These are phyloP conservation scores for Suillus paluster DNA, from an alignment of 768 basidiomycete genomes.

Conservation along the genomic window DNA sequence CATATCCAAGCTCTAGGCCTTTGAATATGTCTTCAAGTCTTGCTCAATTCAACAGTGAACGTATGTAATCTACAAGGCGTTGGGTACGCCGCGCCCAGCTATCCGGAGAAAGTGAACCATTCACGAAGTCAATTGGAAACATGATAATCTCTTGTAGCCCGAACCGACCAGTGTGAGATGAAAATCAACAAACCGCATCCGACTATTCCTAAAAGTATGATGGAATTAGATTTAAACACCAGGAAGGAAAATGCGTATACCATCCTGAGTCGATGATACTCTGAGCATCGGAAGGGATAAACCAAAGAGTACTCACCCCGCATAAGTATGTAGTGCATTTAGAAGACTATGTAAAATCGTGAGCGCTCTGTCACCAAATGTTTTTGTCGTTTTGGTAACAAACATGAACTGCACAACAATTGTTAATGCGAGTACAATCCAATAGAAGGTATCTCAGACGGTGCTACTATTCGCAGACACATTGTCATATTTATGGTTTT, in stretches of 20 bases:
- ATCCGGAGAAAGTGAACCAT: not conserved
- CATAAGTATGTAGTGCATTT: not conserved
- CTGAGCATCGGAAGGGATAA: not conserved
- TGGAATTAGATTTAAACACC: not conserved
- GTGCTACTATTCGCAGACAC: not conserved
- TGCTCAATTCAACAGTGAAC: not conserved
- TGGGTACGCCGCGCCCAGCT: not conserved
- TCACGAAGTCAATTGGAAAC: not conserved
- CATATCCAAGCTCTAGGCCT: not conserved
- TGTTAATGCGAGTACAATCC: not conserved
- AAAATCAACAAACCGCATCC: not conserved
- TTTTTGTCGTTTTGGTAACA: not conserved
- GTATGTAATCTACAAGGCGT: not conserved
- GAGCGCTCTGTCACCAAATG: not conserved
- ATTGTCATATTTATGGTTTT: not conserved
- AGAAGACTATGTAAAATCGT: slow-evolving; percentile 5
- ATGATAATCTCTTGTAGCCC: not conserved
- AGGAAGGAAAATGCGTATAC: not conserved
- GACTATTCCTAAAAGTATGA: not conserved
- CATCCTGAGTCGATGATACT: not conserved
- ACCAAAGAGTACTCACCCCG: not conserved
- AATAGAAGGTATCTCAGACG: not conserved
- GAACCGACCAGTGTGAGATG: not conserved
- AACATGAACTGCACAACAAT: not conserved
- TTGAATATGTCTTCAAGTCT: not conserved